Evolutionary conservation across 257 asterid genomes (phyloP), one percentile per base, ranked within the genome.

Genomic region (Anisodus acutangulus): DNA sequence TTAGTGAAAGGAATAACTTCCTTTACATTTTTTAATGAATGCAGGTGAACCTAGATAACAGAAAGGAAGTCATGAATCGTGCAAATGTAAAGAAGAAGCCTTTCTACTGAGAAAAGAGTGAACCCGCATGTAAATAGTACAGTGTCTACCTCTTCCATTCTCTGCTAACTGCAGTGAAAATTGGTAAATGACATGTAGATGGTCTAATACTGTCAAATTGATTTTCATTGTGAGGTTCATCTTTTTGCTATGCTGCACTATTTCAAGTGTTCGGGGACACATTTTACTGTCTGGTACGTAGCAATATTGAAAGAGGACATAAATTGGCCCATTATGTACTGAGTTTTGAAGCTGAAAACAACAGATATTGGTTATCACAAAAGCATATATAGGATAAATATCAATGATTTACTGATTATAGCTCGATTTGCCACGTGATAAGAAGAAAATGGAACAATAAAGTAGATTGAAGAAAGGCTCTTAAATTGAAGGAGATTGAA

Each of bases 41-140:
- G 85, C 91, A 88, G 91, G 91, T 64, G 85, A 84, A 70, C 53
- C 41, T 45, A 69, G 53, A 71, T 3, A 49, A 41, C 8, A 82
- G 83, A 85, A 82, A 66, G 62, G 85, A 78, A 84, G 86, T 59
- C 64, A 58, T 53, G 53, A 85, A 68, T 62, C 66, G 85, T 6
- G 79, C 58, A 67, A 84, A 53, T 43, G 79, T 82, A 82, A 83
- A 31, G 63, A 82, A 54, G 89, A 85, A 79, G 66, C 86, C 72
- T 71, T 83, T 83, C 80, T 74, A 84, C 49, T 83, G 85, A 35
- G 87, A 83, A 86, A 63, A 39, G 55, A 83, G 79, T 69, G 55
- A 69, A 41, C 54, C 78, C 2, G 4, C 16, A 69, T 69, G 78
- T 69, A 69, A 41, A 69, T 69, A 69, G 55, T 17, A 41, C 16